Base-by-base conservation (phyloP, 441 rosid species). In the Geranium incanum region DNA sequence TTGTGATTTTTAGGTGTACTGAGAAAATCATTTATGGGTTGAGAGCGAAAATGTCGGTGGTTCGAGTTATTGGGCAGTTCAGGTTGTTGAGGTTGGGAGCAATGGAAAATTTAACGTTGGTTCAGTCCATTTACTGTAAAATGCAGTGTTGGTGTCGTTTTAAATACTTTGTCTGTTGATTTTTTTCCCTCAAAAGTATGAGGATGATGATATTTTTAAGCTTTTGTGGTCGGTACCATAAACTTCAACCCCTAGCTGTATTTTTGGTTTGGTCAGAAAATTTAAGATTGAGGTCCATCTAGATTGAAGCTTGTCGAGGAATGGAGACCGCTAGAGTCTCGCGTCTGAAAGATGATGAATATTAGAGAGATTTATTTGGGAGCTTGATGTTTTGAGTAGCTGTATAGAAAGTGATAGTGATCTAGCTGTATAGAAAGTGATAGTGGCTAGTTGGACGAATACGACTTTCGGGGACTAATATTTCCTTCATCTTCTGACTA, bases 201-300 rank as follows among this genome's bases (percentile, higher is more conserved):
- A 12, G 1, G 15, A 50, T 15, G 57, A 13, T 50, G 57, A 50
- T 13, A 1, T 12, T 12, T 52, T 43, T 43, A 3, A 0, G 60
- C 15, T 52, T 52, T 1, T 43, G 9, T 43, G 12, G 60, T 16
- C 21, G 19, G 19, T 52, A 15, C 21, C 57, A 1, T 28, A 28
- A 28, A 28, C 33, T 28, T 28, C 33, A 62, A 62, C 66, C 3
- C n/a, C 37, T 62, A 28, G 8, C 4, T 21, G 33, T 62, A 21
- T 21, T 62, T 9, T 9, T 62, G n/a, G 37, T 21, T 62, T 62
- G 66, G 36, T 62, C 66, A 16, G 66, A 62, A 62, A 23, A 62
- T 62, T 59, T 21, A 62, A 21, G 36, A 21, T 62, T 4, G 66
- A 52, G 60, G 66, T 21, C 33, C 36, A 62, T 21, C 66, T 62